phyloP scores from a whole-genome alignment of 169 alveolate genomes.

The Besnoitia besnoiti region DNA sequence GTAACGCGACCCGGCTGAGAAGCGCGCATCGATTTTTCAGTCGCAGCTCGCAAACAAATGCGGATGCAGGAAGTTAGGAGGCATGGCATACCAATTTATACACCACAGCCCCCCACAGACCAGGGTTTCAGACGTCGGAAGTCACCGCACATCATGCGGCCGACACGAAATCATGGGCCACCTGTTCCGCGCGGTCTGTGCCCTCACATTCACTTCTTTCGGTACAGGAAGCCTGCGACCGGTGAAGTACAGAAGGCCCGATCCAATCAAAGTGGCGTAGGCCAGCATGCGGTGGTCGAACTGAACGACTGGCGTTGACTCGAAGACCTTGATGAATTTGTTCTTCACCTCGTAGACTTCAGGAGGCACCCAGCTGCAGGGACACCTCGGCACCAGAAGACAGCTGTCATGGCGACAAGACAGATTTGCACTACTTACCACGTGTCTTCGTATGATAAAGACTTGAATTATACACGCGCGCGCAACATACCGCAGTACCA shows the following conservation, averaged over 20 bases:
- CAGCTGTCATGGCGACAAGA: too few species aligned
- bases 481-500: too few species aligned
- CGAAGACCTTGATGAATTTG: conserved; percentile 16
- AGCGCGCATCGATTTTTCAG: too few species aligned
- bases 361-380: conserved; percentile 70
- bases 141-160: neutral
- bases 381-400: neutral
- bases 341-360: conserved; percentile 1
- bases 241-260: conserved; percentile 34
- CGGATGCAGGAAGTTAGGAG: neutral
- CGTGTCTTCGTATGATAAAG: too few species aligned
- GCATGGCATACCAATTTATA: neutral
- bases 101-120: conserved; percentile 23
- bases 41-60: too few species aligned
- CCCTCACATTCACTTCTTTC: conserved; percentile 21
- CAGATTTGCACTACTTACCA: too few species aligned
- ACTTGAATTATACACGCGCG: too few species aligned
- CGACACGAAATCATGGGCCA: neutral
- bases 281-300: conserved; percentile 70
- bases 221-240: conserved; percentile 50
- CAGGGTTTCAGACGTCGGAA: neutral
- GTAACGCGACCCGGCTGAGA: too few species aligned
- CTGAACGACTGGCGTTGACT: conserved; percentile 63
- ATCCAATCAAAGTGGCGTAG: conserved; percentile 23
- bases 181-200: neutral